Percentiles rank a stretch among this genome's conserved stretches.
Evolutionary conservation across 805 yeast species (phyloP).

Genomic region (Deakozyma indianensis): DNA sequence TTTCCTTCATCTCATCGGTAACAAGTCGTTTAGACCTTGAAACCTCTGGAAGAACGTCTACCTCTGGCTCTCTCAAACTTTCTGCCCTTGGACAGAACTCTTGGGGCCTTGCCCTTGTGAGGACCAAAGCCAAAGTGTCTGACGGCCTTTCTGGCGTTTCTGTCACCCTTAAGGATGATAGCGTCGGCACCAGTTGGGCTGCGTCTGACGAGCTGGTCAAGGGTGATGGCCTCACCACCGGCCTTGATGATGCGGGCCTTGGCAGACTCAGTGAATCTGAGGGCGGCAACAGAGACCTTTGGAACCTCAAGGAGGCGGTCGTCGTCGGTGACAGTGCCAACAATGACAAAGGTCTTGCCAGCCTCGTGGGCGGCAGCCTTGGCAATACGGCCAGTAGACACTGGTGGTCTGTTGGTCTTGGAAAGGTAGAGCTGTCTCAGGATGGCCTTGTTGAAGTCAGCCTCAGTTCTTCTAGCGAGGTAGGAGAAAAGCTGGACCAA

Average conservation of each 20-base stretch:
- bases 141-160: slow-evolving; percentile 98
- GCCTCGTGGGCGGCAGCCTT: slow-evolving; percentile 76
- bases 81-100: slow-evolving; percentile 94
- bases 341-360: slow-evolving; percentile 90
- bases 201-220: slow-evolving; percentile 97
- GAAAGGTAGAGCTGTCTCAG: slow-evolving; percentile 91
- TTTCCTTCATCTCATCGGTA: no score
- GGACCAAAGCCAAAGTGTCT: slow-evolving; percentile 99
- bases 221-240: slow-evolving; percentile 99
- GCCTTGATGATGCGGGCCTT: slow-evolving; percentile 92
- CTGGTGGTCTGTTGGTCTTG: slow-evolving; percentile 99
- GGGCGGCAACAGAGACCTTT: slow-evolving; percentile 96
- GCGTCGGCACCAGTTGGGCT: slow-evolving; percentile 99
- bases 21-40: slow-evolving; percentile 97
- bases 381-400: slow-evolving; percentile 82
- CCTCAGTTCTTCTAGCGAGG: slow-evolving; percentile 99
- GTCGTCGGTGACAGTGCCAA: slow-evolving; percentile 99
- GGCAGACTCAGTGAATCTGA: slow-evolving; percentile 98
- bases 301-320: slow-evolving; percentile 87
- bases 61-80: slow-evolving; percentile 99
- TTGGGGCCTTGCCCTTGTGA: slow-evolving; percentile 99
- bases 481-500: slow-evolving; percentile 97
- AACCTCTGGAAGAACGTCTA: slow-evolving; percentile 98
- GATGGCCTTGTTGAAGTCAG: slow-evolving; percentile 94
- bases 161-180: slow-evolving; percentile 95